phyloP scores from a whole-genome alignment of 768 basidiomycete species.

The Lyophyllum semitale region DNA sequence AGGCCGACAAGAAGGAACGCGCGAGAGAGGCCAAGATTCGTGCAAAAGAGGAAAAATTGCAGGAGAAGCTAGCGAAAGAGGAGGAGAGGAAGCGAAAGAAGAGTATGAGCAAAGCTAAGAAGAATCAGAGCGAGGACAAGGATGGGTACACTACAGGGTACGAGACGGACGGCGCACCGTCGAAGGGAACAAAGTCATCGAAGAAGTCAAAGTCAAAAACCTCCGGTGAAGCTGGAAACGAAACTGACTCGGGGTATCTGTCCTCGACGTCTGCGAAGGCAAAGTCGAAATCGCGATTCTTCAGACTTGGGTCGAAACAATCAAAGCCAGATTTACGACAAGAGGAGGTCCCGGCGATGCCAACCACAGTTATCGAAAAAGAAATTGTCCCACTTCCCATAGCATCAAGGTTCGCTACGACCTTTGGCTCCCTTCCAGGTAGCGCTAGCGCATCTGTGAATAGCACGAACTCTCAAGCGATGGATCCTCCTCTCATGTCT shows the following conservation, averaged over 20 bases:
- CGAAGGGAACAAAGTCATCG: conserved; percentile 18
- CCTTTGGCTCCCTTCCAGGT: conserved; percentile 17
- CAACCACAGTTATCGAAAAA: conserved; percentile 18
- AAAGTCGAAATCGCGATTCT: conserved; percentile 45
- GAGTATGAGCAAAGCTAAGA: conserved; percentile 23
- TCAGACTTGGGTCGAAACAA: conserved; percentile 41
- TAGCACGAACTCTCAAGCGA: conserved; percentile 6
- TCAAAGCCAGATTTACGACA: conserved; percentile 36
- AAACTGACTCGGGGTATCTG: conserved; percentile 38
- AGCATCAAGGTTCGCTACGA: conserved; percentile 48
- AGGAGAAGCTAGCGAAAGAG: conserved; percentile 27
- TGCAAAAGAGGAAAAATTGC: conserved; percentile 25
- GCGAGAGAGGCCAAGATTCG: conserved; percentile 24
- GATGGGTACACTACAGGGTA: conserved; percentile 20
- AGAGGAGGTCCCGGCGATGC: conserved; percentile 27
- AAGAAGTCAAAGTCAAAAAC: conserved; percentile 29
- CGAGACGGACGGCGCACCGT: conserved; percentile 28
- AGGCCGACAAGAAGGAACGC: conserved; percentile 26
- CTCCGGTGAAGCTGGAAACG: conserved; percentile 32
- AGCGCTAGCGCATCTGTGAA: conserved; percentile 9
- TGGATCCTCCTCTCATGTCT: conserved; percentile 4
- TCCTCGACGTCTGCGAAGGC: conserved; percentile 29
- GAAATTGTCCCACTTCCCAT: conserved; percentile 44
- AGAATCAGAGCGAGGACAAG: conserved; percentile 20
- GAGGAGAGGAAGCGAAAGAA: conserved; percentile 38